Evolutionary conservation across 148 eudicot species (phyloP).

Genomic region (Amaranthus palmeri): DNA sequence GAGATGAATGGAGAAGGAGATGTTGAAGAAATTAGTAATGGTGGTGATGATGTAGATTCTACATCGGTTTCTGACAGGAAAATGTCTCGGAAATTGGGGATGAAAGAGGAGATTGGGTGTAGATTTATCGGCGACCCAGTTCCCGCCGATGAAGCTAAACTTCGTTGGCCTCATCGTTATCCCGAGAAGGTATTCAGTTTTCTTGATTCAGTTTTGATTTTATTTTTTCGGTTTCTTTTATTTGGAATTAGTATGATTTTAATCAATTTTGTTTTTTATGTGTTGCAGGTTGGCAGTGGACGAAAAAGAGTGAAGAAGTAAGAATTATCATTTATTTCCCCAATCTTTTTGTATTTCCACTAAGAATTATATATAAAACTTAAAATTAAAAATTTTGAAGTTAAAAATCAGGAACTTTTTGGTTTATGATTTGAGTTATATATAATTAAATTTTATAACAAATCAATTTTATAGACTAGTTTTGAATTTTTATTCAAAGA

Average conservation of each 20-base stretch:
- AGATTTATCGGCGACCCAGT: constrained; percentile 42
- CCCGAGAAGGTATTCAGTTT: constrained; percentile 11
- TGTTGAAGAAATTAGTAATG: background rate
- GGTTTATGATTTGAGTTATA: too few species aligned
- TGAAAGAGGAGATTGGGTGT: constrained; percentile 15
- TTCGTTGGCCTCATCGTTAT: constrained; percentile 54
- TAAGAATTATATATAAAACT: too few species aligned
- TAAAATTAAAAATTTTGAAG: too few species aligned
- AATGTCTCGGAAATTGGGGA: background rate
- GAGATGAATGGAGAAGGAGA: constrained; percentile 8
- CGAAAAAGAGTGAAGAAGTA: constrained; percentile 4
- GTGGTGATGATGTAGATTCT: background rate
- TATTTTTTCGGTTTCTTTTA: background rate
- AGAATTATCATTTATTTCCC: background rate
- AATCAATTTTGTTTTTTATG: background rate
- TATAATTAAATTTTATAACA: too few species aligned
- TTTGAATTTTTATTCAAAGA: too few species aligned
- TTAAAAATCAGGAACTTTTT: too few species aligned
- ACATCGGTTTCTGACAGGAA: background rate
- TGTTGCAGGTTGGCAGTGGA: constrained; percentile 7
- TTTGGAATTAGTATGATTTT: background rate
- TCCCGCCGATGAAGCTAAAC: constrained; percentile 33
- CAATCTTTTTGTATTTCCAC: too few species aligned
- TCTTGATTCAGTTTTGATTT: background rate
- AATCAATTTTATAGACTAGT: too few species aligned